Evolutionary conservation across 371 early-diverging fungal genomes (phyloP), one percentile per base, ranked within the genome.

Genomic region (Capillidium heterosporum): DNA sequence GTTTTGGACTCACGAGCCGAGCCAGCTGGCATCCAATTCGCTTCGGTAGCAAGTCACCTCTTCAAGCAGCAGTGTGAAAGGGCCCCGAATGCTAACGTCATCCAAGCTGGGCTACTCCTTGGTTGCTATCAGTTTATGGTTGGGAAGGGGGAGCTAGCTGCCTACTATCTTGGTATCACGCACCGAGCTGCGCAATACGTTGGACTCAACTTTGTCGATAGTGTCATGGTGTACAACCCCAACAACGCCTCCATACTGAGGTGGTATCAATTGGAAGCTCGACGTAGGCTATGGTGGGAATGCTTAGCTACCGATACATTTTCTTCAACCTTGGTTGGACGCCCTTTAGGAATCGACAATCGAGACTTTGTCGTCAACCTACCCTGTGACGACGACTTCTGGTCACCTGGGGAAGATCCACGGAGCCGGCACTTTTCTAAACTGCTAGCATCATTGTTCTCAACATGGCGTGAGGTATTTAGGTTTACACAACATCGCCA

Each of bases 221-320:
- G 42, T 1, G 26, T 19, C n/a, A 56, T 56, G 56, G 24, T 56
- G 3, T 56, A 29, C 29, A 56, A 56, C 26, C 56, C 56, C 23
- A 32, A 19, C 13, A 56, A 41, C 28, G 31, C 56, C 1, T 8
- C 15, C 26, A n/a, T 44, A 26, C 19, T 56, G 19, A 26, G n/a
- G n/a, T 21, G 24, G 23, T 17, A 56, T 4, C 32, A 56, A 31
- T 26, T 56, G 11, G 47, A 47, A 42, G 26, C 31, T 27, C 23
- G 56, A 32, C 19, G 56, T 27, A 23, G 56, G n/a, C 5, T 56
- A 2, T 56, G 56, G 56, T 56, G 56, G 56, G 56, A 40, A n/a
- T 56, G 56, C 31, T 24, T 56, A 19, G 26, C n/a, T 10, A 42
- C 27, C 17, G 56, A 56, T 44, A 32, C 42, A 4, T 28, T 56